A percentile compares a stretch with the other conserved stretches of the same genome.
Evolutionary conservation across 306 rosid genomes (phyloP).

Genomic region (Begonia loranthoides): DNA sequence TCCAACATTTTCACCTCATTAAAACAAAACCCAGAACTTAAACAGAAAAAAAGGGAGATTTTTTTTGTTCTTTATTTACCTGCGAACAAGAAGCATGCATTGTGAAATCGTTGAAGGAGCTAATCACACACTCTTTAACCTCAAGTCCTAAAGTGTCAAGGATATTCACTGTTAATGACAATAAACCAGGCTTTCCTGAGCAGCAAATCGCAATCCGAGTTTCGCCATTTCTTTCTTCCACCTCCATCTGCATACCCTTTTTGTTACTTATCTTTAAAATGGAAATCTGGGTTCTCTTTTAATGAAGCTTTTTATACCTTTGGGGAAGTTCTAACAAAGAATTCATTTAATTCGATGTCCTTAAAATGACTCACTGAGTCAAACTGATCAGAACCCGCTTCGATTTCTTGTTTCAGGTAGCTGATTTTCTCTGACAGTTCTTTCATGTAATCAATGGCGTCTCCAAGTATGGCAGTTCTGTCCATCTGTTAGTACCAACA

Average conservation of each 20-base stretch:
- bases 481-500: slow-evolving; percentile 30
- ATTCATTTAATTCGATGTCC: slow-evolving; percentile 34
- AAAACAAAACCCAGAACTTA: neutral
- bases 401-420: slow-evolving; percentile 28
- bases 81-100: slow-evolving; percentile 65
- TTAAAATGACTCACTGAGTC: slow-evolving; percentile 24
- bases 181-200: slow-evolving; percentile 48
- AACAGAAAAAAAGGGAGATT: neutral
- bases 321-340: slow-evolving; percentile 38
- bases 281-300: neutral
- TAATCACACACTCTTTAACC: slow-evolving; percentile 55
- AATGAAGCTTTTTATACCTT: slow-evolving; percentile 23
- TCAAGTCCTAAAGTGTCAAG: slow-evolving; percentile 58
- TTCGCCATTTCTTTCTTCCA: slow-evolving; percentile 30
- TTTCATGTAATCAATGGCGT: slow-evolving; percentile 64
- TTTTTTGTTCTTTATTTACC: slow-evolving; percentile 14
- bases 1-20: too few species aligned
- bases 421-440: slow-evolving; percentile 48
- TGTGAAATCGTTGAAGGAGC: slow-evolving; percentile 57
- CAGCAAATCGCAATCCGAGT: slow-evolving; percentile 46
- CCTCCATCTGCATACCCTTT: slow-evolving; percentile 34
- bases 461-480: slow-evolving; percentile 59
- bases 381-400: slow-evolving; percentile 13
- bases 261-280: neutral
- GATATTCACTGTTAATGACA: slow-evolving; percentile 38